Percentiles rank a stretch among this genome's conserved stretches.
Conservation (phyloP, 1,284 basidiomycete genomes). For the Volvariella volvacea region DNA sequence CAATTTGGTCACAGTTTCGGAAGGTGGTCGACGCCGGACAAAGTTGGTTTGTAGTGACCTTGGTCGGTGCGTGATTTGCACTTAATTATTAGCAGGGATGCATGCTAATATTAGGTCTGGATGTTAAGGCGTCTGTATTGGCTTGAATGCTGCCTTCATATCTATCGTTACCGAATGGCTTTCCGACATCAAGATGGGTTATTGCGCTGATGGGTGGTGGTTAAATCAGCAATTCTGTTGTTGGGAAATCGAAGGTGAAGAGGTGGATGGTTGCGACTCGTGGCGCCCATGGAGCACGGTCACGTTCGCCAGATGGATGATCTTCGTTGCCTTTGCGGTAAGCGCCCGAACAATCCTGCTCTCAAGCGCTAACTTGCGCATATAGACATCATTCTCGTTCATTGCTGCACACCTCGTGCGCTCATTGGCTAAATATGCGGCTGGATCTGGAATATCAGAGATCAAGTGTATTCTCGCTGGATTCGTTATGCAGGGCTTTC, state of each 20-base stretch:
- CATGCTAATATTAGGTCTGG: conserved; percentile 1
- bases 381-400: conserved; percentile 73
- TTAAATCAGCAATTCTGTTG: conserved; percentile 97
- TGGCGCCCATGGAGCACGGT: conserved; percentile 92
- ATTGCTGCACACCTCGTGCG: conserved; percentile 85
- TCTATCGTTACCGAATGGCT: conserved; percentile 98
- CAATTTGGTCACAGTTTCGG: conserved; percentile 60
- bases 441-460: conserved; percentile 97
- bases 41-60: conserved; percentile 73
- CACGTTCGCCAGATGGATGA: conserved; percentile 70
- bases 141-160: conserved; percentile 89
- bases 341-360: conserved; percentile 21
- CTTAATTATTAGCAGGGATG: background rate
- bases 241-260: conserved; percentile 86
- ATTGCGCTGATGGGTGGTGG: conserved; percentile 98
- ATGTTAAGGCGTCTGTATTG: conserved; percentile 77
- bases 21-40: conserved; percentile 60
- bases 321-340: conserved; percentile 88
- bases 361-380: background rate
- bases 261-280: conserved; percentile 79
- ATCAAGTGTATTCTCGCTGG: conserved; percentile 98
- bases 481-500: conserved; percentile 94
- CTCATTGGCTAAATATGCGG: conserved; percentile 89
- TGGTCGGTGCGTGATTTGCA: conserved; percentile 71
- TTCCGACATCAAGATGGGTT: conserved; percentile 95